phyloP scores from a whole-genome alignment of 2,329 filamentous ascomycete genomes.

The Epichloe sylvatica region DNA sequence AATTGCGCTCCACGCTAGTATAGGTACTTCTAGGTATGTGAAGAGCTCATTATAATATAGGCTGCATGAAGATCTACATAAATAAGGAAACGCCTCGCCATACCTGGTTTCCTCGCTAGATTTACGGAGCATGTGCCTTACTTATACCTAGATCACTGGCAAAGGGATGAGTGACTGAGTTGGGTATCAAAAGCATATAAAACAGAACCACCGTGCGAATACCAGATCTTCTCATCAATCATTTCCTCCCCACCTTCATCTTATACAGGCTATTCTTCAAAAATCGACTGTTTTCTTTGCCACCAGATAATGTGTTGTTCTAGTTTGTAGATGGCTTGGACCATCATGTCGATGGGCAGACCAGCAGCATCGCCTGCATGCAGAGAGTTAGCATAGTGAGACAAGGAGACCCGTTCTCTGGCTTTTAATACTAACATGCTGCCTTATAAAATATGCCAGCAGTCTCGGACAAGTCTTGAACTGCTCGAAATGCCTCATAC shows the following conservation, averaged over 20 bases:
- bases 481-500: slow-evolving; percentile 20
- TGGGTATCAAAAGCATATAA: too few relatives aligned
- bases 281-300: slow-evolving; percentile 13
- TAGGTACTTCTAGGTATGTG: too few relatives aligned
- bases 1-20: too few relatives aligned
- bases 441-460: slow-evolving; percentile 20
- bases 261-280: not conserved
- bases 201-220: not conserved
- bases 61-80: too few relatives aligned
- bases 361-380: slow-evolving; percentile 19
- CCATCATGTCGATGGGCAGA: slow-evolving; percentile 19
- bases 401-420: not conserved
- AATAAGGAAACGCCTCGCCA: too few relatives aligned
- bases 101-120: too few relatives aligned
- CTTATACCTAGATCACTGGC: too few relatives aligned
- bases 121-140: too few relatives aligned
- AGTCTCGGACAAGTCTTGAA: slow-evolving; percentile 18
- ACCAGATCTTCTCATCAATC: too few relatives aligned
- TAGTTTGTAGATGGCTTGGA: slow-evolving; percentile 25
- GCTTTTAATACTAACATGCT: slow-evolving; percentile 15
- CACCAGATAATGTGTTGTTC: slow-evolving; percentile 22
- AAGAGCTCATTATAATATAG: too few relatives aligned
- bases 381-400: not conserved
- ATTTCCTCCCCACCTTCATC: not conserved
- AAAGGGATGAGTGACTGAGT: too few relatives aligned